Conservation (phyloP, 225 moss, liverwort and hornwort genomes). For the Lunularia cruciata region DNA sequence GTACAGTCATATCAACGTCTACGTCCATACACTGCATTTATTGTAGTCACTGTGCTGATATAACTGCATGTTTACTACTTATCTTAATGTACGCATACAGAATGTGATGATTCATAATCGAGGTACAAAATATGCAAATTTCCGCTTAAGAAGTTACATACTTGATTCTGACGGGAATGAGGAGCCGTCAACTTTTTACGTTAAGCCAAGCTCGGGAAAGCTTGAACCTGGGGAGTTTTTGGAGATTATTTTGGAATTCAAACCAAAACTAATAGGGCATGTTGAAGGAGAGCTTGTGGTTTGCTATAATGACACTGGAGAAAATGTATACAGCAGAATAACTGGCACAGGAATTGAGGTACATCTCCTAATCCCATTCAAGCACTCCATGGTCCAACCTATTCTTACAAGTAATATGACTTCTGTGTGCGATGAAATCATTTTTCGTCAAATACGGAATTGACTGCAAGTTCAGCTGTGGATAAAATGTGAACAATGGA, state of each 20-base stretch:
- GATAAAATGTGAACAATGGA: too few relatives aligned
- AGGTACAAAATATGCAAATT: constrained; percentile 51
- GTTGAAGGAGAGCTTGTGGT: constrained; percentile 63
- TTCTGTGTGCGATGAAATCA: too few relatives aligned
- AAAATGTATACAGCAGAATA: constrained; percentile 39
- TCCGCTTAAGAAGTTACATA: constrained; percentile 39
- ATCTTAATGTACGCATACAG: constrained; percentile 20
- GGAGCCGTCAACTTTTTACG: constrained; percentile 40
- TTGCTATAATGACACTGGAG: constrained; percentile 28
- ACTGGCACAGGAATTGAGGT: constrained; percentile 50
- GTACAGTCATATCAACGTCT: too few relatives aligned
- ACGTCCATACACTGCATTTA: too few relatives aligned
- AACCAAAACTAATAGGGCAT: constrained; percentile 46
- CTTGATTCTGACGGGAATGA: constrained; percentile 20
- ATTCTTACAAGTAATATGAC: too few relatives aligned
- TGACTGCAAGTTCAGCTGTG: too few relatives aligned
- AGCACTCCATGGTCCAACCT: background rate
- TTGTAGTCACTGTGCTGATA: too few relatives aligned
- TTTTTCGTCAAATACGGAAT: too few relatives aligned
- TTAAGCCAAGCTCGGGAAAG: constrained; percentile 46
- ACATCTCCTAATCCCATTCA: background rate
- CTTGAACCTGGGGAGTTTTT: constrained; percentile 65
- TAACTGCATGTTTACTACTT: too few relatives aligned
- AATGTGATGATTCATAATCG: constrained; percentile 85
- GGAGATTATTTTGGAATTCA: constrained; percentile 67